phyloP scores from a whole-genome alignment of 371 early-diverging fungal species.

The Fennellomyces sp. region DNA sequence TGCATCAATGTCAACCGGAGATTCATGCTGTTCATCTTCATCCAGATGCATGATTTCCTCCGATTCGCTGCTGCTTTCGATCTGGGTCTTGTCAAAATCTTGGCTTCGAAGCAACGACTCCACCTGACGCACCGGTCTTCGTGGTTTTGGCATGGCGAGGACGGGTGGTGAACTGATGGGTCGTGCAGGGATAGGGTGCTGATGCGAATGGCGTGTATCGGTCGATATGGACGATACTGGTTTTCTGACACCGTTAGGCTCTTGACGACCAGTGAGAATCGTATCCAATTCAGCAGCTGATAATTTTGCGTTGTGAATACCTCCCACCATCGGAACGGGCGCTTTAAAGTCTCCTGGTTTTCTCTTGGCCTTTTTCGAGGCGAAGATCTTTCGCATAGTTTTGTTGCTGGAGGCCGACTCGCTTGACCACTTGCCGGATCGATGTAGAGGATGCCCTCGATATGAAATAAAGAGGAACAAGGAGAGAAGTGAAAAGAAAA shows the following conservation, averaged over 20 bases:
- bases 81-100: conserved; percentile 15
- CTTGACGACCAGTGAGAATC: conserved; percentile 7
- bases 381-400: conserved; percentile 8
- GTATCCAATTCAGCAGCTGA: conserved; percentile 6
- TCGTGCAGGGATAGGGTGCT: conserved; percentile 3
- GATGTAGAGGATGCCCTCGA: too few relatives aligned
- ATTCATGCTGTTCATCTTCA: not conserved
- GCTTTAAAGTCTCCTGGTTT: conserved; percentile 14
- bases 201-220: not conserved
- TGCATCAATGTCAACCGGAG: too few relatives aligned
- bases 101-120: conserved; percentile 9
- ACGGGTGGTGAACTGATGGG: conserved; percentile 19
- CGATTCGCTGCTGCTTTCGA: not conserved
- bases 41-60: not conserved
- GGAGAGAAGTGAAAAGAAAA: not conserved
- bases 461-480: not conserved
- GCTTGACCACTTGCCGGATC: too few relatives aligned
- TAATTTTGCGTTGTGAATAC: conserved; percentile 13
- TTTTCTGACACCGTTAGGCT: not conserved
- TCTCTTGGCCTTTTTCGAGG: conserved; percentile 10
- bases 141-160: conserved; percentile 19
- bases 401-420: too few relatives aligned
- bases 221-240: conserved; percentile 1
- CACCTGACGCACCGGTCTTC: conserved; percentile 8
- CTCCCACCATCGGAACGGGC: conserved; percentile 16